A percentile compares a stretch with the other conserved stretches of the same genome.
phyloP scores from a whole-genome alignment of 2,329 filamentous ascomycete species.

The Coniochaeta sp. region DNA sequence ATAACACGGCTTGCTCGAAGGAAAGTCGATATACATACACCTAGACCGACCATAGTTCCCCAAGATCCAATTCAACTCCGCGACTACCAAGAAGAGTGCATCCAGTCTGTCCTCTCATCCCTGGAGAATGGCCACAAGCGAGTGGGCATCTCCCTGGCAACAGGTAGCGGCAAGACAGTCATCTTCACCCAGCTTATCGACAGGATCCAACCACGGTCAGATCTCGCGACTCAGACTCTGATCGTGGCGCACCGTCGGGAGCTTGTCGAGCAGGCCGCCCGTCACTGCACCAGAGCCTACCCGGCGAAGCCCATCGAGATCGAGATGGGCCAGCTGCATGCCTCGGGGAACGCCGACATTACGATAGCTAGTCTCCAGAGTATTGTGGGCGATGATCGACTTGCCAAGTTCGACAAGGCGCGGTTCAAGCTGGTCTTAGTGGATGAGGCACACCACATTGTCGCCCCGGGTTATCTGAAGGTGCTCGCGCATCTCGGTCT shows the following conservation, averaged over 20 bases:
- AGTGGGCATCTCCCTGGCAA: conserved; percentile 78
- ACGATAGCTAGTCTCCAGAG: conserved; percentile 88
- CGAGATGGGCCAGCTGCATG: conserved; percentile 77
- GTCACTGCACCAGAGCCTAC: conserved; percentile 75
- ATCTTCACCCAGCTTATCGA: conserved; percentile 95
- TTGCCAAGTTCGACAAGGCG: conserved; percentile 74
- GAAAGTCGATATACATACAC: not conserved
- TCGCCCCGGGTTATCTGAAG: conserved; percentile 71
- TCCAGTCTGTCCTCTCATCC: conserved; percentile 68
- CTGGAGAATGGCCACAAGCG: conserved; percentile 67
- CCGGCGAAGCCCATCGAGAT: conserved; percentile 77
- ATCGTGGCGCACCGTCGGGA: conserved; percentile 90
- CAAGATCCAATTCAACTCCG: conserved; percentile 54
- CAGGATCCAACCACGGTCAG: conserved; percentile 52
- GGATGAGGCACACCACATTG: conserved; percentile 95
- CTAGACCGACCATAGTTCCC: not conserved
- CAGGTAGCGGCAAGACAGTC: conserved; percentile 86
- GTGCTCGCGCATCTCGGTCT: conserved; percentile 75
- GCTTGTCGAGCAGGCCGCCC: conserved; percentile 87
- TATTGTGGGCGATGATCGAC: conserved; percentile 66
- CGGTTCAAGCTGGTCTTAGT: conserved; percentile 87
- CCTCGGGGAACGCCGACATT: conserved; percentile 79
- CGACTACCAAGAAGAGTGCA: conserved; percentile 87
- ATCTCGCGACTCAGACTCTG: conserved; percentile 66
- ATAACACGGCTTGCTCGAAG: not conserved